Conservation (phyloP, 805 yeast species). For the Cyberlindnera galapagoensis region DNA sequence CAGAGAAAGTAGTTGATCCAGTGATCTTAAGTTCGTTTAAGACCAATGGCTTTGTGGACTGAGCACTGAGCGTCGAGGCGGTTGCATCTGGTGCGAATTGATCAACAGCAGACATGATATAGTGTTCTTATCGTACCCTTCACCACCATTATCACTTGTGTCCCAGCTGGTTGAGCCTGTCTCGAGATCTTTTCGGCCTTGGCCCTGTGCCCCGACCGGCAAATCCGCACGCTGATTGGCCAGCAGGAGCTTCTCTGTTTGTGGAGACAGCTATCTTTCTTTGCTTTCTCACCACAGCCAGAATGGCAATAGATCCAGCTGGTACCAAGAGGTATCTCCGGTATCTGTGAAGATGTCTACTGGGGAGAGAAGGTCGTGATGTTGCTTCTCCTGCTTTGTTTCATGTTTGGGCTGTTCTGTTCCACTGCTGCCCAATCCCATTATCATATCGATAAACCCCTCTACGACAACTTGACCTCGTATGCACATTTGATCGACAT, state of each 20-base stretch:
- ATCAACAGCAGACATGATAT: constrained; percentile 3
- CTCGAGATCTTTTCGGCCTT: too few species aligned
- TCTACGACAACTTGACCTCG: constrained; percentile 11
- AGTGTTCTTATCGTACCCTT: neutral
- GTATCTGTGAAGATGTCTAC: too few species aligned
- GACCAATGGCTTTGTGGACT: constrained; percentile 17
- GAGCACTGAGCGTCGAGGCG: constrained; percentile 9
- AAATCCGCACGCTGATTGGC: too few species aligned
- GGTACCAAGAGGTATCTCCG: too few species aligned
- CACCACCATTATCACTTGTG: too few species aligned
- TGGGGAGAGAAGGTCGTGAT: too few species aligned
- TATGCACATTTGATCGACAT: constrained; percentile 22
- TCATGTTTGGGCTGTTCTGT: too few species aligned
- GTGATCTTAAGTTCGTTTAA: constrained; percentile 15
- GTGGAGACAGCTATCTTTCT: neutral
- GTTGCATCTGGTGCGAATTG: constrained; percentile 2
- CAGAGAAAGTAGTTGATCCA: constrained; percentile 32
- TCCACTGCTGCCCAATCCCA: too few species aligned
- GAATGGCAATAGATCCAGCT: too few species aligned
- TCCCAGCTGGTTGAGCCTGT: too few species aligned
- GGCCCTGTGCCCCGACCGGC: too few species aligned
- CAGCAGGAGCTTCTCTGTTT: neutral
- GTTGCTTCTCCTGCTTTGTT: too few species aligned
- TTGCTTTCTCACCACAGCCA: neutral
- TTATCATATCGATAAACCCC: constrained; percentile 5